Evolutionary conservation across 1,284 basidiomycete genomes (phyloP), one percentile per base, ranked within the genome.

Genomic region (Cutaneotrichosporon cyanovorans): DNA sequence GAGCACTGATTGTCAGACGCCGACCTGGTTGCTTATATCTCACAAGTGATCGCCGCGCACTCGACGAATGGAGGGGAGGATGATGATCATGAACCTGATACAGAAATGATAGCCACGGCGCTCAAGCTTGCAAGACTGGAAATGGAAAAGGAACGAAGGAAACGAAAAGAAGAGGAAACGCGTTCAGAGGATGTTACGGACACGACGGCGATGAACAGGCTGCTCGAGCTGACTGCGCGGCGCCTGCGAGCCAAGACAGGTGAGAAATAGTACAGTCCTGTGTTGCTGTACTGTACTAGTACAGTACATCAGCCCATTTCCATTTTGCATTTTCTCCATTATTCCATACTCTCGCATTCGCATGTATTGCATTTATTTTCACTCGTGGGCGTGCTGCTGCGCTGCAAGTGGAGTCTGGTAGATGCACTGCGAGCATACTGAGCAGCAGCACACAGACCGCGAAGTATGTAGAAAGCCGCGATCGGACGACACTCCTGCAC

Each of bases 11-110:
- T 25, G 16, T 35, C 42, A 68, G 65, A 61, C 40, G 58, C 55
- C 30, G 65, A 68, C 48, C 41, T 66, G 33, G 51, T 57, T 21
- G 60, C 54, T 33, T 68, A 66, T 43, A 36, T 60, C 4, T 39
- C 46, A 19, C 39, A 45, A 11, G 35, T 50, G 7, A 7, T 28
- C 12, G 25, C 25, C 25, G 7, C 25, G 25, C 25, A 28, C 8
- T 28, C 25, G 8, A 7, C 25, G 12, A 28, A 12, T 23, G 36
- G 46, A 34, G 40, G 30, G 11, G 37, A 23, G 19, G 7, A n/a
- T 8, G 31, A 6, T 14, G 21, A 25, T 30, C 25, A 35, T 42
- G 30, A 33, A 16, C 28, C 15, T 42, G 35, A 46, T 34, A 14
- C n/a, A 28, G 16, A 11, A 5, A 35, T 32, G 23, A 37, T 46